These are phyloP conservation scores for Trebouxia sp. DNA, from an alignment of 139 green algal genomes.

Conservation along the genomic window DNA sequence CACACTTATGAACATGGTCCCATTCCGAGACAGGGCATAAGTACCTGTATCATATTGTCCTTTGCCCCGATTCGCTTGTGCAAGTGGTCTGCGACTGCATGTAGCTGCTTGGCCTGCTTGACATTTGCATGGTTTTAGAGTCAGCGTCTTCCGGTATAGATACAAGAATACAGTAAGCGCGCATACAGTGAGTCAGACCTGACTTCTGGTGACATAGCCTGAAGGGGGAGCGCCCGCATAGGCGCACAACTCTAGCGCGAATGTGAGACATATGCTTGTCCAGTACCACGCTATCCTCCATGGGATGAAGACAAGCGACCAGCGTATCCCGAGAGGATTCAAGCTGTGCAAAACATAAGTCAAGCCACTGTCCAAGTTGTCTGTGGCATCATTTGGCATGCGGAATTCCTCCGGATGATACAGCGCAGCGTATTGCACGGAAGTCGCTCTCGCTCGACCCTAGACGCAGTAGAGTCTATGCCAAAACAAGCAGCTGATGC, in stretches of 20 bases:
- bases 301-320: constrained; percentile 10
- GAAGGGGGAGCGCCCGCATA: constrained; percentile 4
- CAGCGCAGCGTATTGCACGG: too few relatives aligned
- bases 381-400: neutral
- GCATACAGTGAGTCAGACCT: too few relatives aligned
- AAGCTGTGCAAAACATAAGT: neutral
- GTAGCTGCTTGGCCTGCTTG: neutral
- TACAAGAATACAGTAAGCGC: too few relatives aligned
- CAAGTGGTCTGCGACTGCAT: neutral
- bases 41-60: constrained; percentile 15
- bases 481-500: too few relatives aligned
- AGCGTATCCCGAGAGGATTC: neutral
- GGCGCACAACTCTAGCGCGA: neutral
- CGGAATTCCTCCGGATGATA: too few relatives aligned
- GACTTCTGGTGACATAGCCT: constrained; percentile 21
- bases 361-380: neutral
- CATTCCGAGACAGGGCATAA: too few relatives aligned
- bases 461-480: too few relatives aligned
- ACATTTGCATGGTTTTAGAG: too few relatives aligned
- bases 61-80: constrained; percentile 1
- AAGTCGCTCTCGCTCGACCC: too few relatives aligned
- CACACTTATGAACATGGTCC: too few relatives aligned
- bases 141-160: too few relatives aligned
- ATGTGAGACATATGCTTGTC: neutral
- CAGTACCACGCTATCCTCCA: neutral